Conservation (phyloP, 2,329 filamentous ascomycete genomes). For the Aspergillus phoenicis region DNA sequence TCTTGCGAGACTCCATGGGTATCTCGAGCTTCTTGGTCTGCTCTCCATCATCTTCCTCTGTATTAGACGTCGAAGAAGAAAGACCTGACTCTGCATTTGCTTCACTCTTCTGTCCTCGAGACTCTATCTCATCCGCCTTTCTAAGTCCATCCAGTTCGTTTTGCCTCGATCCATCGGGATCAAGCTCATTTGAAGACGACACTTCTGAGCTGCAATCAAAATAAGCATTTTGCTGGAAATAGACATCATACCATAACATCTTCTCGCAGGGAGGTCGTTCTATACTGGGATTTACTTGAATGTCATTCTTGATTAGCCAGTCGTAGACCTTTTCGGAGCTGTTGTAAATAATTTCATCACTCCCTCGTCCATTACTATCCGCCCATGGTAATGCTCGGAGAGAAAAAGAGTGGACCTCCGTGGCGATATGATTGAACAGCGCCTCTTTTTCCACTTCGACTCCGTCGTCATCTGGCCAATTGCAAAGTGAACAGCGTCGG, state of each 20-base stretch:
- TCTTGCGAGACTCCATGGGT: too few relatives aligned
- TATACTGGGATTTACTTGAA: neutral
- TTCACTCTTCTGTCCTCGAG: too few relatives aligned
- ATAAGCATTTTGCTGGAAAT: conserved; percentile 1
- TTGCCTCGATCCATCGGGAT: neutral
- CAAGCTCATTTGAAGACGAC: neutral
- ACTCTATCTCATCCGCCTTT: neutral
- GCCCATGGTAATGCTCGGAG: conserved; percentile 13
- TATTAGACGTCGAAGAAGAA: too few relatives aligned
- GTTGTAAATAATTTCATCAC: neutral
- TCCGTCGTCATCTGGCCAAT: neutral
- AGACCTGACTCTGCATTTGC: too few relatives aligned
- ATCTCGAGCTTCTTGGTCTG: too few relatives aligned
- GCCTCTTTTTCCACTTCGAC: neutral
- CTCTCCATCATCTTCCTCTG: too few relatives aligned
- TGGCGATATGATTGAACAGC: conserved; percentile 2
- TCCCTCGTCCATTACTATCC: neutral
- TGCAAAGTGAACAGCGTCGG: neutral
- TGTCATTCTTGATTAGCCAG: neutral
- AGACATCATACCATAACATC: neutral
- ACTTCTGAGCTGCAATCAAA: neutral
- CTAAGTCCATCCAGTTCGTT: neutral
- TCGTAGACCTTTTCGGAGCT: neutral
- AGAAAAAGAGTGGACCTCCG: conserved; percentile 11
- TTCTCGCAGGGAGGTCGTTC: neutral